Conservation (phyloP, 2,329 filamentous ascomycete genomes). For the Colletotrichum sp. region DNA sequence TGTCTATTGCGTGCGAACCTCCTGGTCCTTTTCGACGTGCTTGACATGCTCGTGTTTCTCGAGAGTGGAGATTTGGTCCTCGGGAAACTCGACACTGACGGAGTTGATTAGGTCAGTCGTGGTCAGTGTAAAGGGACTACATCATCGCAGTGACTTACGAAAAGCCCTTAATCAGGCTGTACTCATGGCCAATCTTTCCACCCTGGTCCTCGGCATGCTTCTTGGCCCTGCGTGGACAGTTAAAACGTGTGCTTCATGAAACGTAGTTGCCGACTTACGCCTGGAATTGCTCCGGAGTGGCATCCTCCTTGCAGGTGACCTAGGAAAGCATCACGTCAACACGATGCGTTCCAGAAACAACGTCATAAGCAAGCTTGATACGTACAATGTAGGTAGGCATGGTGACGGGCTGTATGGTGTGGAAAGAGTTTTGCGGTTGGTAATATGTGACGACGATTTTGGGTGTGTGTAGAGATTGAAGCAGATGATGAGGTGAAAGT, state of each 20-base stretch:
- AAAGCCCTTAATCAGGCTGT: conserved; percentile 89
- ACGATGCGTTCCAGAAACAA: not conserved
- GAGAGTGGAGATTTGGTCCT: conserved; percentile 70
- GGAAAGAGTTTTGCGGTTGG: not conserved
- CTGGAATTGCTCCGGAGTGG: conserved; percentile 69
- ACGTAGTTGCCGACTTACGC: conserved; percentile 53
- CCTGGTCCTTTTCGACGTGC: conserved; percentile 74
- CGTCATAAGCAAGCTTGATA: too few species aligned
- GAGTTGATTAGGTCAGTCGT: not conserved
- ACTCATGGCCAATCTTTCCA: conserved; percentile 84
- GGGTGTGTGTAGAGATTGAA: not conserved
- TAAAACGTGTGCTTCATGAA: not conserved
- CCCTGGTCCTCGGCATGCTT: conserved; percentile 75
- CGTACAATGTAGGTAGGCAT: conserved; percentile 65
- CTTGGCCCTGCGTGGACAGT: conserved; percentile 69
- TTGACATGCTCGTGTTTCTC: conserved; percentile 74
- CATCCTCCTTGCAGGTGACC: conserved; percentile 81
- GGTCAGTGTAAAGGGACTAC: not conserved
- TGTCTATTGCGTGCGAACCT: conserved; percentile 74
- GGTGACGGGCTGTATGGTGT: conserved; percentile 27
- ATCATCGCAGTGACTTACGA: conserved; percentile 69
- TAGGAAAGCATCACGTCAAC: conserved; percentile 40
- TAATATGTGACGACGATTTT: not conserved
- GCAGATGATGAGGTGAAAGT: not conserved
- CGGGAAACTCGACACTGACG: conserved; percentile 74